phyloP scores from a whole-genome alignment of 1,139 yeast genomes.

The Eremothecium coryli region DNA sequence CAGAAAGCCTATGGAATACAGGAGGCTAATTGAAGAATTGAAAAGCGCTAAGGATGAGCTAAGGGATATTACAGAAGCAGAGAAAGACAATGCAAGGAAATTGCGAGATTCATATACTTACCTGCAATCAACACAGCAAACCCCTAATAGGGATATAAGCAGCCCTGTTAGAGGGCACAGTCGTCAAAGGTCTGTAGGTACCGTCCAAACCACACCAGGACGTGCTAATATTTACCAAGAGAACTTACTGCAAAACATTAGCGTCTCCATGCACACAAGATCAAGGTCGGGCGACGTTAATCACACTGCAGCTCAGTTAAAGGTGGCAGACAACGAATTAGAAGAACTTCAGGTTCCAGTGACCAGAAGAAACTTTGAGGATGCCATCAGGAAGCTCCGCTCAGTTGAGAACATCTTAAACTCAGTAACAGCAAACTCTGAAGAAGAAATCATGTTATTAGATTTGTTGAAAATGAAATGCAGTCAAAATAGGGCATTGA shows the following conservation, averaged over 20 bases:
- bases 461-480: slow-evolving; percentile 38
- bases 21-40: slow-evolving; percentile 49
- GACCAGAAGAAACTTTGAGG: slow-evolving; percentile 23
- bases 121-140: slow-evolving; percentile 29
- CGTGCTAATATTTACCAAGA: slow-evolving; percentile 9
- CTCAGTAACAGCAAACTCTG: slow-evolving; percentile 8
- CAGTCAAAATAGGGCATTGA: slow-evolving; percentile 30
- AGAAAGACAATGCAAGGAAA: slow-evolving; percentile 38
- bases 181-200: slow-evolving; percentile 19
- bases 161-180: slow-evolving; percentile 25
- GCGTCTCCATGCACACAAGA: slow-evolving; percentile 26
- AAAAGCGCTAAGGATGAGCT: slow-evolving; percentile 59
- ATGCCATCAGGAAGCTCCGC: slow-evolving; percentile 20
- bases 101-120: slow-evolving; percentile 40
- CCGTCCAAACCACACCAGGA: slow-evolving; percentile 16
- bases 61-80: slow-evolving; percentile 36
- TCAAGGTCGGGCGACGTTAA: slow-evolving; percentile 16
- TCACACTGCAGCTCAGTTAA: slow-evolving; percentile 16
- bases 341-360: slow-evolving; percentile 27
- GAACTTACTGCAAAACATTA: slow-evolving; percentile 19
- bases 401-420: slow-evolving; percentile 1
- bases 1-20: slow-evolving; percentile 51
- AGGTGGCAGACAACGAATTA: slow-evolving; percentile 20
- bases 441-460: slow-evolving; percentile 34
- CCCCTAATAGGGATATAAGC: slow-evolving; percentile 24